Base-by-base conservation (phyloP, 257 asterid genomes). In the Mentha longifolia region DNA sequence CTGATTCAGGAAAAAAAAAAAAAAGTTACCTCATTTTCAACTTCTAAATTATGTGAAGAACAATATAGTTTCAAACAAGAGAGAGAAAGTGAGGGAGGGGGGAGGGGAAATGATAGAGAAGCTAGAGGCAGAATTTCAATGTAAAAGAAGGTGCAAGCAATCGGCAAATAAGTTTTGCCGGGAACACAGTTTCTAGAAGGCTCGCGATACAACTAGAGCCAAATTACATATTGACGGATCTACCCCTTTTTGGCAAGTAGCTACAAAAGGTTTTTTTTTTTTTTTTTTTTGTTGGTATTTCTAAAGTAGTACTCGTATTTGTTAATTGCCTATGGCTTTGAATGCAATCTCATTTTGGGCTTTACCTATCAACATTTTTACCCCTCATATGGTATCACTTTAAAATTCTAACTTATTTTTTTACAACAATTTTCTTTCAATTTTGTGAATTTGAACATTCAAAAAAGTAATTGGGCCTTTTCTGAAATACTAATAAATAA, bases 11-110 rank as follows among this genome's bases (percentile, higher is more conserved):
- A 20, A 20, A 10, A 42, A 62, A 63, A 65, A 22, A 9, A 35
- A 35, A 28, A 28, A 2, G 3, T 61, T 78, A 84, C 92, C 92
- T 86, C 92, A 86, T 84, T 47, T 84, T 70, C 65, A 60, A 35
- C 31, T n/a, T 35, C 30, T 9, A 52, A 61, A 55, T 3, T 49
- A 19, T 25, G 7, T 28, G 2, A 1, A 46, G 49, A 35, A 35
- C 1, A 35, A 1, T 30, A 14, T 22, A 65, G 54, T 5, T 31
- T 9, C 62, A 74, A 66, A 49, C 14, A 22, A 4, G 8, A 22
- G 3, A 9, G 59, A 7, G 25, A 7, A 3, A 7, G 16, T 0
- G 3, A 2, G 20, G 1, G 17, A 4, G 28, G 47, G 3, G 15
- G 7, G 6, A 9, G 58, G 2, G n/a, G 22, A 15, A 3, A 49